These are phyloP conservation scores for Apophysomyces trapeziformis DNA, from an alignment of 371 early-diverging fungal species.

Conservation along the genomic window DNA sequence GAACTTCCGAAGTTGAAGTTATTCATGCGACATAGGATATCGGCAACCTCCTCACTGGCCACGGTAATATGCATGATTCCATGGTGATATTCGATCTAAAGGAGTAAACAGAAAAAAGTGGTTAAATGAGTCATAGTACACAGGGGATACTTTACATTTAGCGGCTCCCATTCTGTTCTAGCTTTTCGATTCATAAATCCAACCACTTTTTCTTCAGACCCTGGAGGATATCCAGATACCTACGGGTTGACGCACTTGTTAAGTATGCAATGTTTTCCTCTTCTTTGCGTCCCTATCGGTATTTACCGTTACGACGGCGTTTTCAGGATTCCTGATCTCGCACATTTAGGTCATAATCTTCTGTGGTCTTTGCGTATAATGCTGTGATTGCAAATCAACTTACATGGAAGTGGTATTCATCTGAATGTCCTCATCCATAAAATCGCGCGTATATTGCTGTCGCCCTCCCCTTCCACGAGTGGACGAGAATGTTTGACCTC, in stretches of 20 bases:
- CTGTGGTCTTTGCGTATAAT: constrained; percentile 4
- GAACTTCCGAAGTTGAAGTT: constrained; percentile 29
- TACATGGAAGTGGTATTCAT: constrained; percentile 33
- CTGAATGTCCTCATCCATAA: constrained; percentile 46
- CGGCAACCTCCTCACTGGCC: constrained; percentile 22
- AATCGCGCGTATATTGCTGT: constrained; percentile 32
- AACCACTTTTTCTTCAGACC: constrained; percentile 37
- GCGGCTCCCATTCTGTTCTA: constrained; percentile 39
- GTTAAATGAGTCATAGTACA: not conserved
- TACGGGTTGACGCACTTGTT: constrained; percentile 12
- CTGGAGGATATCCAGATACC: constrained; percentile 41
- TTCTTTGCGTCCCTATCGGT: not conserved
- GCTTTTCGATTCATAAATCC: constrained; percentile 43
- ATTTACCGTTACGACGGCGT: constrained; percentile 16
- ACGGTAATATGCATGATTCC: constrained; percentile 33
- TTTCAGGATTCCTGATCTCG: constrained; percentile 19
- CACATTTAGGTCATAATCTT: not conserved
- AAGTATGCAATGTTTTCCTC: not conserved
- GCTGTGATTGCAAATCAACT: constrained; percentile 6
- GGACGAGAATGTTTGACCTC: constrained; percentile 13
- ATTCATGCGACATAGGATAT: constrained; percentile 31
- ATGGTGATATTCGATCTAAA: constrained; percentile 23
- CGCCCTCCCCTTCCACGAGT: constrained; percentile 27
- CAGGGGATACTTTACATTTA: constrained; percentile 28
- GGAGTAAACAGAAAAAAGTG: not conserved